Evolutionary conservation across 495 filamentous ascomycete genomes (phyloP).

Genomic region (Ramalina intermedia): DNA sequence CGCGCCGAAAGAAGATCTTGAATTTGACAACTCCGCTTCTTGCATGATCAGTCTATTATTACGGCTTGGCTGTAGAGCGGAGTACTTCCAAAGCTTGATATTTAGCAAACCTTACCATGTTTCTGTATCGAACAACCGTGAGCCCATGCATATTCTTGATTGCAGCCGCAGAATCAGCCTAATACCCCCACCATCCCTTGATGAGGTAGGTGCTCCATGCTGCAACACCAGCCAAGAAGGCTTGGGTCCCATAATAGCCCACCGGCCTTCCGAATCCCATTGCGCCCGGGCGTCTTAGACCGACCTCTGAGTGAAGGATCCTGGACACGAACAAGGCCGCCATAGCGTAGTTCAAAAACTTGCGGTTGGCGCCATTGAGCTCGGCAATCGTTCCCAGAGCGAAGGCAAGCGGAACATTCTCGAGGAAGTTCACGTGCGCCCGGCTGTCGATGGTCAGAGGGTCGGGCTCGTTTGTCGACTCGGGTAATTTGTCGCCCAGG

Average conservation of each 20-base stretch:
- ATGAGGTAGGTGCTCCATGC: conserved; percentile 26
- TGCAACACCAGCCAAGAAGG: conserved; percentile 21
- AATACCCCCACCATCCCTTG: conserved; percentile 27
- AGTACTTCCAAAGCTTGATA: not conserved
- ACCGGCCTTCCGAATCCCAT: conserved; percentile 21
- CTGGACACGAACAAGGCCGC: conserved; percentile 23
- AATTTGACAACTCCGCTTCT: not conserved
- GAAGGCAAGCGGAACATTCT: conserved; percentile 29
- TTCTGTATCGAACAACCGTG: not conserved
- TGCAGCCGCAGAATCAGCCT: not conserved
- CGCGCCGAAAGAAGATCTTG: not conserved
- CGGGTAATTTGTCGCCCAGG: conserved; percentile 18
- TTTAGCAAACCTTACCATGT: not conserved
- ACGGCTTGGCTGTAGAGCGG: not conserved
- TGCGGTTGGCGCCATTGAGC: conserved; percentile 27
- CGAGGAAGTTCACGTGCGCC: conserved; percentile 27
- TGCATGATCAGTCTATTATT: not conserved
- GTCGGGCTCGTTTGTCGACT: conserved; percentile 9
- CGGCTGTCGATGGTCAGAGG: conserved; percentile 20
- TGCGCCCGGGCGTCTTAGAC: conserved; percentile 17
- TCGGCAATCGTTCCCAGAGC: conserved; percentile 22
- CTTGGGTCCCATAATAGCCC: conserved; percentile 26
- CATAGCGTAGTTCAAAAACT: conserved; percentile 21
- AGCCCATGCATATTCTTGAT: not conserved
- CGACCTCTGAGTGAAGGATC: conserved; percentile 27